Conservation (phyloP, 192 early-diverging fungal species). For the Dissophora globulifera region DNA sequence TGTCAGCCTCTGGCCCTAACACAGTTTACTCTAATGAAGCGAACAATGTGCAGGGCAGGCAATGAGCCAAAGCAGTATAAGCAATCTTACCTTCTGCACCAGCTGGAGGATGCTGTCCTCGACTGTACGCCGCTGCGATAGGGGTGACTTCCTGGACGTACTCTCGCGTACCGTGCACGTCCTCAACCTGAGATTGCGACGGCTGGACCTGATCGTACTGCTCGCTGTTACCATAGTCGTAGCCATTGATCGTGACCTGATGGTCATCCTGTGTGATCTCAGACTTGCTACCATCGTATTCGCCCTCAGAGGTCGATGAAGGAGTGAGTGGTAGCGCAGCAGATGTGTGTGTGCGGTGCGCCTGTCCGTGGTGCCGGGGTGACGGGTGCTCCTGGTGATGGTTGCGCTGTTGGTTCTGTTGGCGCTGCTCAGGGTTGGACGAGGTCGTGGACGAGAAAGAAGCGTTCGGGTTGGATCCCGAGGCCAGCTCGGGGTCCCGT, state of each 20-base stretch:
- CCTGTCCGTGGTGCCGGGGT: constrained; percentile 13
- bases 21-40: not conserved
- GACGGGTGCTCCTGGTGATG: constrained; percentile 22
- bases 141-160: too few relatives aligned
- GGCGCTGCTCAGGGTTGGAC: constrained; percentile 14
- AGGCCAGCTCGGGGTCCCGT: constrained; percentile 35
- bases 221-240: not conserved
- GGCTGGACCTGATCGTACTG: constrained; percentile 2
- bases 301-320: constrained; percentile 25
- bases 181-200: too few relatives aligned
- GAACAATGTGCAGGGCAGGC: not conserved
- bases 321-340: constrained; percentile 16
- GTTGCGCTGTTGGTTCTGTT: constrained; percentile 5
- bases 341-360: not conserved
- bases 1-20: not conserved
- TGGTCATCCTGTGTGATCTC: constrained; percentile 14
- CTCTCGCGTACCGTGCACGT: too few relatives aligned
- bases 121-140: constrained; percentile 1
- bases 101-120: not conserved
- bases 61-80: not conserved
- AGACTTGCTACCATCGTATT: constrained; percentile 15
- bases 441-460: constrained; percentile 34
- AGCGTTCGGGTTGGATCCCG: constrained; percentile 33
- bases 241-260: not conserved
- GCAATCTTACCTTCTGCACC: constrained; percentile 26